These are phyloP conservation scores for Blastobotrys robertii DNA, from an alignment of 805 yeast genomes.

Conservation along the genomic window DNA sequence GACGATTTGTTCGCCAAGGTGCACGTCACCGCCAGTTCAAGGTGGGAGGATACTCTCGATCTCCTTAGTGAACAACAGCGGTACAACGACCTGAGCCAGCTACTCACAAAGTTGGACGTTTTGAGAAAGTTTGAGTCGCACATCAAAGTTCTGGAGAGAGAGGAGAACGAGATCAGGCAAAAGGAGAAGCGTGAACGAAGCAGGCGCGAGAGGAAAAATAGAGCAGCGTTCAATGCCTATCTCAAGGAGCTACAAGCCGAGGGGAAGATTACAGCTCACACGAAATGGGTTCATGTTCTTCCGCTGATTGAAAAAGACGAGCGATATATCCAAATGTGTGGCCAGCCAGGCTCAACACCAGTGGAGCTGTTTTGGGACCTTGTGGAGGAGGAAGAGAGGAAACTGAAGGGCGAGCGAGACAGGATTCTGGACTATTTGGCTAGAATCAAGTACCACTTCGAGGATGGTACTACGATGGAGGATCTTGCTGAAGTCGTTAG, in stretches of 20 bases:
- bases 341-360: conserved; percentile 70
- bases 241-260: conserved; percentile 30
- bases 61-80: conserved; percentile 6
- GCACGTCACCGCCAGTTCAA: conserved; percentile 17
- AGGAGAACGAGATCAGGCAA: conserved; percentile 20
- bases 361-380: conserved; percentile 68
- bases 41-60: conserved; percentile 33
- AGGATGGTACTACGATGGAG: conserved; percentile 17
- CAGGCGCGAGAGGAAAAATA: conserved; percentile 52
- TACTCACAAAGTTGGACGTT: conserved; percentile 50
- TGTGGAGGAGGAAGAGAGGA: conserved; percentile 50
- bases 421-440: conserved; percentile 43
- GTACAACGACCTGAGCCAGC: conserved; percentile 23
- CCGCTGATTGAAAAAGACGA: conserved; percentile 43
- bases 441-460: conserved; percentile 25
- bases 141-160: conserved; percentile 27
- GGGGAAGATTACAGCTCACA: conserved; percentile 37
- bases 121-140: conserved; percentile 39
- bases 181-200: conserved; percentile 32
- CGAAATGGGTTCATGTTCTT: conserved; percentile 52
- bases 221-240: conserved; percentile 47
- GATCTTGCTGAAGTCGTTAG: conserved; percentile 19
- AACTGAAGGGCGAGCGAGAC: conserved; percentile 49
- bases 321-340: conserved; percentile 52
- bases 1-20: conserved; percentile 8